Evolutionary conservation across 2,329 filamentous ascomycete genomes (phyloP), one percentile per base, ranked within the genome.

Genomic region (Seiridium cupressi): DNA sequence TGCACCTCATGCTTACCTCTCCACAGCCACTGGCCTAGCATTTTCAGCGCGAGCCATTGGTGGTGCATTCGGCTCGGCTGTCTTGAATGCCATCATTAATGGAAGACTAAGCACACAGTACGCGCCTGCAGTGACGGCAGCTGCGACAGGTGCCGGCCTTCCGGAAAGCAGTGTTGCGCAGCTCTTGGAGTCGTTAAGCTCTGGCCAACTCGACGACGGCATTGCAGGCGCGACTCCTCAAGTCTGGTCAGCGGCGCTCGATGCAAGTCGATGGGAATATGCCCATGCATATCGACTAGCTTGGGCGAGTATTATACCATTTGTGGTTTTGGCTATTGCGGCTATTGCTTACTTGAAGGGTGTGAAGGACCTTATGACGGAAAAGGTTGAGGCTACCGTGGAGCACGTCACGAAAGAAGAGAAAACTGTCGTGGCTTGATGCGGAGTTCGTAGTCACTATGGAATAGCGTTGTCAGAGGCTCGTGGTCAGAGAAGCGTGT

Each of bases 31-130:
- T 0, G 81, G 81, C 0, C 75, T 84, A 0, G 80, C 79, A 3
- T 84, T 83, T 66, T 82, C 80, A 0, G 80, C 80, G 3, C 74
- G 81, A 35, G 81, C 81, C 36, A 78, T 84, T 13, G 81, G 81
- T 31, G 81, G 81, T 18, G 81, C 81, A 0, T 83, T 83, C 57
- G 81, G 81, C 0, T 81, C 79, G 1, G 81, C 81, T 1, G 80
- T 83, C 3, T 70, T 84, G 1, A 74, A 82, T 63, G 79, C 80
- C 13, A 82, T 84, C 60, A 79, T 82, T 64, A 81, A 82, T 63
- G 76, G 77, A n/a, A 77, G 77, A 18, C 61, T 83, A 4, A 63
- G 66, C 1, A 68, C 71, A 4, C 72, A 76, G 53, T 81, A 80
- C 59, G 75, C 71, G 0, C 60, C 72, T 0, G 70, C 73, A 4